Evolutionary conservation across 768 basidiomycete genomes (phyloP), one percentile per base, ranked within the genome.

Genomic region (Hypholoma sublateritium): DNA sequence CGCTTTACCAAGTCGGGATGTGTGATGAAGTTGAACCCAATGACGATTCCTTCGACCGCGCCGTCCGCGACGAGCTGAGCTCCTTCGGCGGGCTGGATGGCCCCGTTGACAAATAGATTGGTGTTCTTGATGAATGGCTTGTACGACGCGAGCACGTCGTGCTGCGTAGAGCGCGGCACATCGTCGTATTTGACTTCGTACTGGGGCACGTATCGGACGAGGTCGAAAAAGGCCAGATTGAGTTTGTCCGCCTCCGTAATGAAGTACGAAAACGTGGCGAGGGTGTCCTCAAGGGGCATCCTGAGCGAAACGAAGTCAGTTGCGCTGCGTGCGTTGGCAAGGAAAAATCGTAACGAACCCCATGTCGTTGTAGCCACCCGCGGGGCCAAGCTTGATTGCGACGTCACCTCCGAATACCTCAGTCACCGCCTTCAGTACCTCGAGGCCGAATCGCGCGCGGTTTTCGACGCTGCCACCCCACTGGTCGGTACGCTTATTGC

Each of bases 391-490:
- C 56, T 80, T 80, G 52, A 82, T 59, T 1, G 72, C 74, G 21
- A 80, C 76, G n/a, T 79, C 77, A 12, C 67, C 58, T 0, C 81
- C 81, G 56, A 74, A 80, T 41, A 81, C 69, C 24, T 72, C 70
- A 1, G 60, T 58, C 17, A 69, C 56, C 2, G 72, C 79, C 53
- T 80, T 77, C 19, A 83, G 62, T 45, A 81, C 71, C 63, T 84
- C 80, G 3, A 83, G 72, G 0, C 70, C 72, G 65, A 88, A 85
- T 3, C 82, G 69, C 1, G 74, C 67, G n/a, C 85, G 76, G 65
- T 84, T 84, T 66, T 83, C 80, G 44, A 80, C 58, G 42, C 76
- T 79, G 5, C 86, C 86, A 7, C 86, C 86, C 73, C 80, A 88
- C 53, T 76, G 67, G 69, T 85, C 84, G n/a, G 77, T 81, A 16